Conservation (phyloP, 1,284 basidiomycete species). For the Cystobasidium pallidum region DNA sequence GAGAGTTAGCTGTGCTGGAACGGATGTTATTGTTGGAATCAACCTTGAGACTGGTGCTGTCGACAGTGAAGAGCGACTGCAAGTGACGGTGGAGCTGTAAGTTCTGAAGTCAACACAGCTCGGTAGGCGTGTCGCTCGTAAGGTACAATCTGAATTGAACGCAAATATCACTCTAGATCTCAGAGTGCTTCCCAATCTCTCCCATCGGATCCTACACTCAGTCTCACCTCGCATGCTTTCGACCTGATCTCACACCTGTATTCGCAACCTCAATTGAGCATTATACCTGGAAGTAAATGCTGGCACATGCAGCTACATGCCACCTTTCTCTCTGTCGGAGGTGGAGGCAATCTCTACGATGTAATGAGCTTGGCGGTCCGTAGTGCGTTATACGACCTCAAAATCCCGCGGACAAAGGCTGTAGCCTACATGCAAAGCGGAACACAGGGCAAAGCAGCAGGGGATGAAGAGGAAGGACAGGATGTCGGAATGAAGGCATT, state of each 20-base stretch:
- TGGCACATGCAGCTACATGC: conserved; percentile 73
- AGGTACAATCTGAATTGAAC: neutral
- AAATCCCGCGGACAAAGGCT: conserved; percentile 69
- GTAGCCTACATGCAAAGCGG: conserved; percentile 62
- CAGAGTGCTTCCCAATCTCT: conserved; percentile 65
- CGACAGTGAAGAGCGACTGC: conserved; percentile 28
- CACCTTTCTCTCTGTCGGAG: conserved; percentile 64
- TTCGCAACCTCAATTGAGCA: conserved; percentile 59
- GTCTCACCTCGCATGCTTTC: conserved; percentile 37
- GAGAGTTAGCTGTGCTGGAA: conserved; percentile 67
- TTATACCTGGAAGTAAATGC: conserved; percentile 66
- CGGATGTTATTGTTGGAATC: conserved; percentile 69
- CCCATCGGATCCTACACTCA: conserved; percentile 55
- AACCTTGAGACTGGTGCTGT: conserved; percentile 73
- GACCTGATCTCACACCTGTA: conserved; percentile 38
- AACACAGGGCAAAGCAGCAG: conserved; percentile 15
- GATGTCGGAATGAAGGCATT: conserved; percentile 47
- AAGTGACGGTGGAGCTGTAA: conserved; percentile 39
- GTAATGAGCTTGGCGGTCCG: conserved; percentile 74
- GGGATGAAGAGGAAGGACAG: conserved; percentile 52
- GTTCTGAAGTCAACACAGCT: conserved; percentile 5
- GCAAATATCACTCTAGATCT: conserved; percentile 54
- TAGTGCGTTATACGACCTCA: conserved; percentile 76
- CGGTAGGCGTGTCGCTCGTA: too few relatives aligned
- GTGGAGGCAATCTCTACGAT: conserved; percentile 73